Evolutionary conservation across 805 yeast genomes (phyloP).

Genomic region (Metschnikowia peoriensis): DNA sequence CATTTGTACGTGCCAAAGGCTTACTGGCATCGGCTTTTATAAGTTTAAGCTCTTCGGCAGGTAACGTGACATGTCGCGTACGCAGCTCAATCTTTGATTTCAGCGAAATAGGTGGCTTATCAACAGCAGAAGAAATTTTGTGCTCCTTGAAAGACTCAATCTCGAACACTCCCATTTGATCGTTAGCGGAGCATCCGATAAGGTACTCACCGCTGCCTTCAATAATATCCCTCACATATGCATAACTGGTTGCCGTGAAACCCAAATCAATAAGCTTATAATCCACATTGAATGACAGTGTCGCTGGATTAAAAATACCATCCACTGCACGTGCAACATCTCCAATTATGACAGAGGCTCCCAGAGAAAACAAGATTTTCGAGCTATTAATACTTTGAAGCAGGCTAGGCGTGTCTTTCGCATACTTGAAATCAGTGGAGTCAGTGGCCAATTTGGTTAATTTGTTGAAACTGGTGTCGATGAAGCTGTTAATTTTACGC

Average conservation of each 20-base stretch:
- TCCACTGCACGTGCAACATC: slow-evolving; percentile 1
- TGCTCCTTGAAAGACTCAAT: slow-evolving; percentile 2
- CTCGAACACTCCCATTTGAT: slow-evolving; percentile 17
- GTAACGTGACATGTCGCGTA: slow-evolving; percentile 10
- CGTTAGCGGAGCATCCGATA: slow-evolving; percentile 15
- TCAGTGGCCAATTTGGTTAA: slow-evolving; percentile 14
- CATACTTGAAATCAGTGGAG: slow-evolving; percentile 1
- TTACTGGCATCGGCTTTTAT: slow-evolving; percentile 3
- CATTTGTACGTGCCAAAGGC: slow-evolving; percentile 1
- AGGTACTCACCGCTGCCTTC: slow-evolving; percentile 30
- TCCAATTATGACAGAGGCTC: slow-evolving; percentile 6
- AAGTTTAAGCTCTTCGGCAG: slow-evolving; percentile 17
- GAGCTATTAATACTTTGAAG: neutral
- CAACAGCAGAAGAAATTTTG: neutral
- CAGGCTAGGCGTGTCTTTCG: neutral
- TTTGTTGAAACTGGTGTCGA: slow-evolving; percentile 9
- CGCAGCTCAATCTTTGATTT: neutral
- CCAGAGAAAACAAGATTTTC: slow-evolving; percentile 2
- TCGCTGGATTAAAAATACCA: neutral
- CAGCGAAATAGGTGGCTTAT: neutral
- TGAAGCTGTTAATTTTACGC: slow-evolving; percentile 5
- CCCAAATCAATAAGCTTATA: slow-evolving; percentile 6
- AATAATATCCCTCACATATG: slow-evolving; percentile 25
- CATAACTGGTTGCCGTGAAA: slow-evolving; percentile 10
- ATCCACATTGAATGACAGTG: slow-evolving; percentile 2